Evolutionary conservation across 2,329 filamentous ascomycete species (phyloP), one percentile per base, ranked within the genome.

Genomic region (Pseudocercospora fuligena): DNA sequence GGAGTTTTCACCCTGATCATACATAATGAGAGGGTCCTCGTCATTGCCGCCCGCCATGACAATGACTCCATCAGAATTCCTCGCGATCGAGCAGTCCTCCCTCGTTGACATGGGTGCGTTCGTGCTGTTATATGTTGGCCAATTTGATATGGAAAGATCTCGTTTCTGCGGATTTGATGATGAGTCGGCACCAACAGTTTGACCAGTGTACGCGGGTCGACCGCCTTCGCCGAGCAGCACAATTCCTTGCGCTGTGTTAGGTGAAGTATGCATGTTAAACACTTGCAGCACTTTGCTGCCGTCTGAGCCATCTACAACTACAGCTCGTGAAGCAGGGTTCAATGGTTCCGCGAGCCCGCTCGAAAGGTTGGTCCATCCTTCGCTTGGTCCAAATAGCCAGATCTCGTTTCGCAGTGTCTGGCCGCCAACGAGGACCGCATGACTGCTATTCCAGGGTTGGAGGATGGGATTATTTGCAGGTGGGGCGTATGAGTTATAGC

Each of bases 121-220:
- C 0, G 89, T 90, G 61, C 82, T 84, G 79, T 97, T 94, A 79
- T 97, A 97, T 2, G 83, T 75, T 1, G 94, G 93, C 88, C 92
- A 96, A 73, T 89, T 82, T 23, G 80, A 81, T 27, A 89, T 76
- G 0, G 87, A 89, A 31, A 92, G 78, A 16, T 84, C 81, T 69
- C 86, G 79, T 75, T 83, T 86, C 66, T 74, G 74, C 68, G 77
- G 78, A 59, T 80, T 64, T 21, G 69, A 66, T 25, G 66, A 56
- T 43, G 66, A 51, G 5, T 66, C 51, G 27, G 70, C 72, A 73
- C 80, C 75, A 83, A 86, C 51, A 78, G 85, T 68, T 75, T 83
- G 76, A 40, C 84, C 85, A 40, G 82, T 80, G n/a, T 76, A 72
- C 40, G 83, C 83, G 11, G 82, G 76, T 14, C 76, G 70, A 16